These are phyloP conservation scores for Sporisorium scitamineum DNA, from an alignment of 1,284 basidiomycete genomes.

Conservation along the genomic window DNA sequence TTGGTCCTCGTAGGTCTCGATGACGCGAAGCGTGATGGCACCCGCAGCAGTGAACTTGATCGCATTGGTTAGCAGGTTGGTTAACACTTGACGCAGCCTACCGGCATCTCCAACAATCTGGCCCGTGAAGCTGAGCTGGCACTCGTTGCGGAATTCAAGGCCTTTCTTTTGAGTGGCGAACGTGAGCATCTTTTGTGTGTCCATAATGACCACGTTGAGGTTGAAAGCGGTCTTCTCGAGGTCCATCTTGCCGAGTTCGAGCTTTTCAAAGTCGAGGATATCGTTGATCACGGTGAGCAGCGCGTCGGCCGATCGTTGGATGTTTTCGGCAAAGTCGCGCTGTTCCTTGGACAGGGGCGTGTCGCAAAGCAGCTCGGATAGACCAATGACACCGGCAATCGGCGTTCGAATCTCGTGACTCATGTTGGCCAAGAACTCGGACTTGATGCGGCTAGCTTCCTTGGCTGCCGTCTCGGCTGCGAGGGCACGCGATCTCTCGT, in stretches of 20 bases:
- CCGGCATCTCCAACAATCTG: conserved; percentile 63
- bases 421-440: conserved; percentile 69
- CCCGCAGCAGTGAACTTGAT: conserved; percentile 70
- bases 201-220: conserved; percentile 68
- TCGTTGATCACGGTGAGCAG: conserved; percentile 72
- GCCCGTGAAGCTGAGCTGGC: conserved; percentile 56
- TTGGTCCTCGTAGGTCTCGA: conserved; percentile 59
- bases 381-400: conserved; percentile 69
- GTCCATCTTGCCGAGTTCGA: conserved; percentile 70
- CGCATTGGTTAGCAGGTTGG: conserved; percentile 70
- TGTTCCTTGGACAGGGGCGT: conserved; percentile 69
- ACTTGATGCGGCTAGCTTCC: conserved; percentile 73
- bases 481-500: conserved; percentile 65
- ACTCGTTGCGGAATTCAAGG: conserved; percentile 66
- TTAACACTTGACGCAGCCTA: conserved; percentile 66
- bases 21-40: conserved; percentile 64
- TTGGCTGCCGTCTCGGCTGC: conserved; percentile 70
- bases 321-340: conserved; percentile 71
- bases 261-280: conserved; percentile 71
- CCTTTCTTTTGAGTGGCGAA: conserved; percentile 68
- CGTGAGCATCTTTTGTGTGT: conserved; percentile 67
- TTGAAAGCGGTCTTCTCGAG: conserved; percentile 71
- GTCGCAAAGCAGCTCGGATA: conserved; percentile 67
- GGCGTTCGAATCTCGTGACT: conserved; percentile 72
- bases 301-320: conserved; percentile 71